Evolutionary conservation across 1,284 basidiomycete genomes (phyloP).

Genomic region (Mycena citricolor): DNA sequence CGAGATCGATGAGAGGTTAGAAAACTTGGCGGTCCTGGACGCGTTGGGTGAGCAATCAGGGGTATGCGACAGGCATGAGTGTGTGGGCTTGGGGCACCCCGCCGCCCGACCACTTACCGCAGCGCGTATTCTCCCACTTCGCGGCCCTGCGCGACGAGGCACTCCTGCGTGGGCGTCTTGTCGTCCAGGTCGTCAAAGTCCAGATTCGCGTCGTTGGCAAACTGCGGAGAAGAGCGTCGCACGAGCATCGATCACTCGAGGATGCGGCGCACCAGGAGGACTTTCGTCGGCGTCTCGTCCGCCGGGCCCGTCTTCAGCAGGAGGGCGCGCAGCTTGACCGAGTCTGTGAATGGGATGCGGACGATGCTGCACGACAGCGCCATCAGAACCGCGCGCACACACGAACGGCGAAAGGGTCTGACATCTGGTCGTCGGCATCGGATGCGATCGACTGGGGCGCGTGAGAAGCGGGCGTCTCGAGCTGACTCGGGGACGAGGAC

Average conservation of each 20-base stretch:
- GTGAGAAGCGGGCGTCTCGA: too few relatives aligned
- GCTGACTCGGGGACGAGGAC: constrained; percentile 9
- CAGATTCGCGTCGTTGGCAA: constrained; percentile 64
- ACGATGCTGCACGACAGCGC: constrained; percentile 53
- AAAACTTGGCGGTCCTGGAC: constrained; percentile 78
- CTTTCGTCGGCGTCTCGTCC: constrained; percentile 67
- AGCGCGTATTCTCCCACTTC: constrained; percentile 76
- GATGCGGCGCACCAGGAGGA: constrained; percentile 52
- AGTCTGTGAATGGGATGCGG: constrained; percentile 77
- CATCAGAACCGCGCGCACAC: constrained; percentile 9
- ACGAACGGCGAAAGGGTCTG: constrained; percentile 23
- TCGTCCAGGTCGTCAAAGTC: constrained; percentile 75
- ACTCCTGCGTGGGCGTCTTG: constrained; percentile 63
- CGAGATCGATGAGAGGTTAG: constrained; percentile 69
- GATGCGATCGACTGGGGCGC: constrained; percentile 66
- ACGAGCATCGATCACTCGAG: constrained; percentile 2
- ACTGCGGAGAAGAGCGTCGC: constrained; percentile 42
- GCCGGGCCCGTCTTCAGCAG: constrained; percentile 74
- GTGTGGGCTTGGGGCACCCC: too few relatives aligned
- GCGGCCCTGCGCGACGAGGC: constrained; percentile 61
- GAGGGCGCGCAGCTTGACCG: constrained; percentile 72
- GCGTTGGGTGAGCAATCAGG: neutral
- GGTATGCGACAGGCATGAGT: neutral
- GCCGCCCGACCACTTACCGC: constrained; percentile 59
- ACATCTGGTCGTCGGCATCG: constrained; percentile 84